phyloP scores from a whole-genome alignment of 495 filamentous ascomycete species.

The Apiosordaria backusii region DNA sequence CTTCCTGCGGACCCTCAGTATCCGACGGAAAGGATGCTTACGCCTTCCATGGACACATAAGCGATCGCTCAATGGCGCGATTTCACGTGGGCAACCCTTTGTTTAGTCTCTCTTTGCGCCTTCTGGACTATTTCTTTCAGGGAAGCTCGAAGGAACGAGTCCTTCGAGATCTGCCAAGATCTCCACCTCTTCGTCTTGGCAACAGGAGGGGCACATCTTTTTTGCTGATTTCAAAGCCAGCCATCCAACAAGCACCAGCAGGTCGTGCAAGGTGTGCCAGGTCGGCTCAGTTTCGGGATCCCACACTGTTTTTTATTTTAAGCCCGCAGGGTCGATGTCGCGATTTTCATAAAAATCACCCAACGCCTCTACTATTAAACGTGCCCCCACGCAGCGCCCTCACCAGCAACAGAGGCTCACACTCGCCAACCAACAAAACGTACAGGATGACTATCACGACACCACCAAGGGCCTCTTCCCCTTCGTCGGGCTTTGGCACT shows the following conservation, averaged over 20 bases:
- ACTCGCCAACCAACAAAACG: not conserved
- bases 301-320: not conserved
- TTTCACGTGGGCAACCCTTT: not conserved
- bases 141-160: not conserved
- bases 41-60: not conserved
- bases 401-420: not conserved
- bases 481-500: slow-evolving; percentile 71
- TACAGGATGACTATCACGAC: slow-evolving; percentile 33
- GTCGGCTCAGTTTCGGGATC: not conserved
- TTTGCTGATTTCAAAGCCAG: not conserved
- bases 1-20: not conserved
- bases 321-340: not conserved
- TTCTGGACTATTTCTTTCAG: not conserved
- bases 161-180: not conserved
- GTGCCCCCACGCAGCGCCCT: not conserved
- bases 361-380: not conserved
- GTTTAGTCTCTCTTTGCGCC: not conserved
- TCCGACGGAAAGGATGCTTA: not conserved
- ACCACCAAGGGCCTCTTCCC: slow-evolving; percentile 41
- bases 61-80: not conserved
- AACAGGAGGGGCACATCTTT: not conserved
- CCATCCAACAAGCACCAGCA: not conserved
- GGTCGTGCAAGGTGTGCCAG: not conserved
- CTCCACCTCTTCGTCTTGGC: not conserved
- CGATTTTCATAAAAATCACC: not conserved